Evolutionary conservation across 2,329 filamentous ascomycete genomes (phyloP), one percentile per base, ranked within the genome.

Genomic region (Fusarium paranaense): DNA sequence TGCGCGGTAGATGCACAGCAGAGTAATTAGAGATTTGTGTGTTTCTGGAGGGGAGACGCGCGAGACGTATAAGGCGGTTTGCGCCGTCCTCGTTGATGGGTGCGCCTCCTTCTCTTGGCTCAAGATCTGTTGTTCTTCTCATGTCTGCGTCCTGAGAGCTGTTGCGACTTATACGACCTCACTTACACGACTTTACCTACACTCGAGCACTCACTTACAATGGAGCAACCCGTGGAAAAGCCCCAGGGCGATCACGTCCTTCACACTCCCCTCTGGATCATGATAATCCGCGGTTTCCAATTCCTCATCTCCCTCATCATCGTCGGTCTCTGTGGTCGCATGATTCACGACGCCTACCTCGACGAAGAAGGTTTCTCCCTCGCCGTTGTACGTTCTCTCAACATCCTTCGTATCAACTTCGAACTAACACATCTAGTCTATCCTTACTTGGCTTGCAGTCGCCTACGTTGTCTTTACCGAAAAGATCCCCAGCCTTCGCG

Each of bases 361-460:
- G 59, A 69, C 6, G 77, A 78, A 32, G 54, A 69, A 27, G 74
- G 69, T 1, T 62, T 78, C 11, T 70, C 54, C 1, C 66, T 78
- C 2, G 77, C 74, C 3, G 59, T 75, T 27, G 78, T 78, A 76
- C 9, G 47, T 47, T 5, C 64, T 4, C 56, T 22, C 6, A 18
- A 32, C 25, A 13, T 2, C 42, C 63, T 6, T 8, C 6, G 33
- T 4, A 2, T 38, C 35, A 38, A 18, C 10, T 4, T 5, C 13
- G 4, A 38, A 38, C 61, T 74, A 10, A 72, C 75, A 69, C 62
- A 22, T 45, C 2, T 38, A 87, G 86, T 78, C 81, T 18, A 62
- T 88, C 70, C 80, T 88, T 71, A 87, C 86, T 27, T 87, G 85
- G 85, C 59, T 87, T 35, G 78, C 83, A 47, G 77, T 86, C 35